Percentiles rank a stretch among this genome's conserved stretches.
Conservation (phyloP, 2,329 filamentous ascomycete species). For the Lachnellula cervina region DNA sequence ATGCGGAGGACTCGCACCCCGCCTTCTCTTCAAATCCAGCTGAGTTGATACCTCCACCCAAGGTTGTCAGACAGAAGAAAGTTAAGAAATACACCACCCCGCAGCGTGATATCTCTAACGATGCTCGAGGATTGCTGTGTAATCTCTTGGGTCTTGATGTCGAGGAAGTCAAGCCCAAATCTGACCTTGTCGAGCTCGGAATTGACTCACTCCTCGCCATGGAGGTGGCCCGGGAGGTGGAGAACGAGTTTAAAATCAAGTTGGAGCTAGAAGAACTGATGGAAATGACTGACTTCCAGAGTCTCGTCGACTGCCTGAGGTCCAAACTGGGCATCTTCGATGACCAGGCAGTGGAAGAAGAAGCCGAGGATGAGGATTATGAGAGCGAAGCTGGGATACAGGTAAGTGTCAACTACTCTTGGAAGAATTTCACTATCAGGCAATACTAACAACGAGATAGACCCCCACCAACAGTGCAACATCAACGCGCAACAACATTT, state of each 20-base stretch:
- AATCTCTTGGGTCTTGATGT: slow-evolving; percentile 34
- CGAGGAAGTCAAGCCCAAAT: slow-evolving; percentile 34
- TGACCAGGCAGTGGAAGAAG: neutral
- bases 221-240: slow-evolving; percentile 42
- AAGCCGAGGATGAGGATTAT: neutral
- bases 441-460: too few species aligned
- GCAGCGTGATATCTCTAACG: neutral
- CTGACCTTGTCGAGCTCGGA: slow-evolving; percentile 39
- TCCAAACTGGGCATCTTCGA: neutral
- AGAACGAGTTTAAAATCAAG: slow-evolving; percentile 34
- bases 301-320: slow-evolving; percentile 28
- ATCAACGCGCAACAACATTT: neutral
- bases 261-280: slow-evolving; percentile 28
- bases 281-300: slow-evolving; percentile 29
- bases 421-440: too few species aligned
- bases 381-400: neutral
- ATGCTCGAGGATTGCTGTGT: neutral
- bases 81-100: neutral
- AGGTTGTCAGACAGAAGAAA: neutral
- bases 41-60: neutral
- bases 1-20: neutral
- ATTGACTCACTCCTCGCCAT: slow-evolving; percentile 47
- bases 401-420: too few species aligned
- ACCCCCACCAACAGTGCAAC: neutral
- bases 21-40: neutral